phyloP scores from a whole-genome alignment of 2,329 filamentous ascomycete genomes.

The Fusarium tuaranense region DNA sequence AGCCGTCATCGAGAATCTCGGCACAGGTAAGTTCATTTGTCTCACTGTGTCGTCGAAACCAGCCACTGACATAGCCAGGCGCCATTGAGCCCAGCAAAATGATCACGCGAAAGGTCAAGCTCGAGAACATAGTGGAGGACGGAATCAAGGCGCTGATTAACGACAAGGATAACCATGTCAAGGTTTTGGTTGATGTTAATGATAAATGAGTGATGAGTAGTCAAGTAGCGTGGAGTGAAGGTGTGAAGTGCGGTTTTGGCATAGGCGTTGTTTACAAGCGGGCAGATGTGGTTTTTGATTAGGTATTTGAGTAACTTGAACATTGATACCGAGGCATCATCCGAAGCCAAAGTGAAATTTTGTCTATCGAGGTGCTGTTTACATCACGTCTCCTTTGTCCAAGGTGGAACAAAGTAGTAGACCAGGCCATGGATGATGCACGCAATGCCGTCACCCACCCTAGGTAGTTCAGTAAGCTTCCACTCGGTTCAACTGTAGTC shows the following conservation, averaged over 20 bases:
- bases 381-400: conserved; percentile 11
- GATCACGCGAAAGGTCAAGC: conserved; percentile 69
- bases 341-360: neutral
- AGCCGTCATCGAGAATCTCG: conserved; percentile 62
- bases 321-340: too few species aligned
- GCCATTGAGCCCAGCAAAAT: conserved; percentile 65
- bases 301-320: neutral
- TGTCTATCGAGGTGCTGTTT: neutral
- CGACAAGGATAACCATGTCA: conserved; percentile 72
- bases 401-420: conserved; percentile 37
- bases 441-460: conserved; percentile 27
- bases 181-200: conserved; percentile 66
- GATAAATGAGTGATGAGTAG: conserved; percentile 19
- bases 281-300: neutral
- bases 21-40: conserved; percentile 18
- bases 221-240: neutral
- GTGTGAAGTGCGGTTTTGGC: neutral
- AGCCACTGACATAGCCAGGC: conserved; percentile 48
- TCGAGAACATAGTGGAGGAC: conserved; percentile 67
- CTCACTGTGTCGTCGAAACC: too few species aligned
- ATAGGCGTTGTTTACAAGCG: neutral
- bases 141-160: conserved; percentile 68
- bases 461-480: neutral
- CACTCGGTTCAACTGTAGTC: accelerated
- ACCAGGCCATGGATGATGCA: conserved; percentile 26